A percentile compares a stretch with the other conserved stretches of the same genome.
Conservation (phyloP, 108 stramenopile species). For the Epipyxis sp. region DNA sequence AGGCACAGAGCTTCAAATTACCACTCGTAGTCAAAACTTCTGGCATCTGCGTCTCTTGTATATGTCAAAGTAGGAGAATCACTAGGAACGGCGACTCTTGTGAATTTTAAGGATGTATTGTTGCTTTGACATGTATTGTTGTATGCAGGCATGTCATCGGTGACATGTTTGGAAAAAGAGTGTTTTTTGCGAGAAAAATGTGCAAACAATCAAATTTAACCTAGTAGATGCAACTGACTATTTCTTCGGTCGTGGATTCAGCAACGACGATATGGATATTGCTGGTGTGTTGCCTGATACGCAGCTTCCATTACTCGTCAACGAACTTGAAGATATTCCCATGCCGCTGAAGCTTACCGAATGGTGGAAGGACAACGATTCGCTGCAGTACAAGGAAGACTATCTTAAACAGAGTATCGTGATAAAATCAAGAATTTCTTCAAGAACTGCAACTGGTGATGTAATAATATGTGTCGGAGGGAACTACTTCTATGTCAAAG, state of each 20-base stretch:
- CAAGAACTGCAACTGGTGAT: too few species aligned
- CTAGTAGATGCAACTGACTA: not conserved
- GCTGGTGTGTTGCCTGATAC: too few species aligned
- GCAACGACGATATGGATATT: not conserved
- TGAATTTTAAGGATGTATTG: not conserved
- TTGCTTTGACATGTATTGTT: not conserved
- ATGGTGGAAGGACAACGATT: conserved; percentile 1
- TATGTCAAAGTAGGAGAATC: conserved; percentile 13
- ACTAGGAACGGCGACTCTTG: conserved; percentile 2
- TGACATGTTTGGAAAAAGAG: not conserved
- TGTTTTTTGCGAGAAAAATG: not conserved
- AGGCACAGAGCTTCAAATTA: not conserved
- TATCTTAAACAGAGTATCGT: too few species aligned
- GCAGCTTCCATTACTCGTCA: too few species aligned
- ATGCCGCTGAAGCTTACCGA: too few species aligned
- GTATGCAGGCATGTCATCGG: not conserved
- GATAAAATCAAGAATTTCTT: too few species aligned
- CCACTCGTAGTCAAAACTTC: conserved; percentile 21
- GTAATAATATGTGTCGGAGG: too few species aligned
- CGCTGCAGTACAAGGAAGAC: not conserved
- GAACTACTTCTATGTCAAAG: conserved; percentile 9
- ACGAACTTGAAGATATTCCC: too few species aligned
- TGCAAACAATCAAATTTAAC: not conserved
- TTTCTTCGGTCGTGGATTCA: not conserved
- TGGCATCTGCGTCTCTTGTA: conserved; percentile 13